Evolutionary conservation across 176 grass and related monocot species (phyloP).

Genomic region (Hordeum marinum): DNA sequence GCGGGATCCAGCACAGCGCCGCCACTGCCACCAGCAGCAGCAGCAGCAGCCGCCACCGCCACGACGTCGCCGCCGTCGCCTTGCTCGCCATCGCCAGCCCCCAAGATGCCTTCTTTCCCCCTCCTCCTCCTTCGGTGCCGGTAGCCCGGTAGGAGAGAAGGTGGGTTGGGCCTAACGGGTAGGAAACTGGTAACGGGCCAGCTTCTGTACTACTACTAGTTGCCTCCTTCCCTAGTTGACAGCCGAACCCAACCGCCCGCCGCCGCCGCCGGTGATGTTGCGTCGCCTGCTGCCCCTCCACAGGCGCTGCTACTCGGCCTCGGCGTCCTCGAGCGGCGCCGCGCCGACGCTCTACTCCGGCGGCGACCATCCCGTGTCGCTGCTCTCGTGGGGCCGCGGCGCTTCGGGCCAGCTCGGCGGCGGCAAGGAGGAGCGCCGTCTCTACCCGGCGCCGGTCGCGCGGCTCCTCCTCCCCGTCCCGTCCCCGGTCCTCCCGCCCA

Average conservation of each 20-base stretch:
- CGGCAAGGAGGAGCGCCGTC: slow-evolving; percentile 81
- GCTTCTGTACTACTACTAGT: not conserved
- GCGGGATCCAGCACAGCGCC: slow-evolving; percentile 46
- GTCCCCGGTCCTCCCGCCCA: slow-evolving; percentile 39
- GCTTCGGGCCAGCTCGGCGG: slow-evolving; percentile 87
- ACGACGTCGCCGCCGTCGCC: slow-evolving; percentile 40
- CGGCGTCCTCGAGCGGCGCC: not conserved
- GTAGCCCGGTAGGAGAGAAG: not conserved
- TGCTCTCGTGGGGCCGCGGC: slow-evolving; percentile 88
- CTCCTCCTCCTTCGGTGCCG: slow-evolving; percentile 2
- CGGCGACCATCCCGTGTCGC: slow-evolving; percentile 23
- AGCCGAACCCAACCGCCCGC: slow-evolving; percentile 15
- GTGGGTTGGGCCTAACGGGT: slow-evolving; percentile 26
- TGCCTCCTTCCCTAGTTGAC: not conserved
- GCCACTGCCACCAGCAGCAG: slow-evolving; percentile 36
- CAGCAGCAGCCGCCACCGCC: slow-evolving; percentile 35
- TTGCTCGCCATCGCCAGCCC: slow-evolving; percentile 38
- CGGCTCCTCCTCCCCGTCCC: slow-evolving; percentile 49
- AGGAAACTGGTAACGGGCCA: not conserved
- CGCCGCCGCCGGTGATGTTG: slow-evolving; percentile 42
- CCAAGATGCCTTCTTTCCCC: not conserved
- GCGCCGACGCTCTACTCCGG: slow-evolving; percentile 29
- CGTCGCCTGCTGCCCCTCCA: slow-evolving; percentile 24
- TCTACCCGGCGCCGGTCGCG: slow-evolving; percentile 71
- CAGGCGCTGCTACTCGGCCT: slow-evolving; percentile 39